Percentiles rank a stretch among this genome's conserved stretches.
These are phyloP conservation scores for Plasmodium relictum DNA, from an alignment of 169 alveolate genomes.

Conservation along the genomic window DNA sequence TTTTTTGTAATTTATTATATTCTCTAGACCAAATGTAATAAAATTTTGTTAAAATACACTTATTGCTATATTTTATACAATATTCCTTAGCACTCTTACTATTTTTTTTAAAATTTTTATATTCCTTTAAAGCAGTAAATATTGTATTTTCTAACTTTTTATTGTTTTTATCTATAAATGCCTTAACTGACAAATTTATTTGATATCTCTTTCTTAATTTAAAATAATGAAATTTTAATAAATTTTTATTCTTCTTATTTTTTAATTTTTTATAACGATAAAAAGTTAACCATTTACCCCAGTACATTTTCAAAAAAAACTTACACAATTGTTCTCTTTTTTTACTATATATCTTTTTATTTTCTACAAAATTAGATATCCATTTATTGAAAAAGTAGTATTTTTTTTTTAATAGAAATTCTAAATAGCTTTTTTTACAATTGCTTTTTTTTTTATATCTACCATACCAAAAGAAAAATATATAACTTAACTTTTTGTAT, in stretches of 20 bases:
- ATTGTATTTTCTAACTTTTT: background rate
- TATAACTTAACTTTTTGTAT: constrained; percentile 8
- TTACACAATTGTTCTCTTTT: constrained; percentile 13
- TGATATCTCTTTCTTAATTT: constrained; percentile 13
- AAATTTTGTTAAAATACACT: constrained; percentile 5
- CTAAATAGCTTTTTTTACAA: constrained; percentile 4
- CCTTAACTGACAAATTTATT: background rate
- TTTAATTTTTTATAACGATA: constrained; percentile 37
- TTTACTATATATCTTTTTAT: constrained; percentile 1
- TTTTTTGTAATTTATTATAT: constrained; percentile 4
- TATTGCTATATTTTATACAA: constrained; percentile 9
- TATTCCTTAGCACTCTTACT: constrained; percentile 3
- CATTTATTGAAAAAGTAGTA: constrained; percentile 14
- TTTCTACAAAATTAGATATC: background rate
- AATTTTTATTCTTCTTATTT: constrained; percentile 10
- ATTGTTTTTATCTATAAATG: background rate
- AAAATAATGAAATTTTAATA: constrained; percentile 8
- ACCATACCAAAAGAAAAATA: constrained; percentile 9
- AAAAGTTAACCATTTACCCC: constrained; percentile 13
- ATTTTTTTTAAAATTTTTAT: constrained; percentile 6
- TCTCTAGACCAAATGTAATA: constrained; percentile 7
- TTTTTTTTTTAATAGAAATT: constrained; percentile 5
- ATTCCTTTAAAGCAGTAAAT: constrained; percentile 7
- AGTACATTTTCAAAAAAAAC: background rate
- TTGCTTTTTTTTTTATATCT: constrained; percentile 12